Conservation (phyloP, 169 alveolate species). For the Plasmodium inui region DNA sequence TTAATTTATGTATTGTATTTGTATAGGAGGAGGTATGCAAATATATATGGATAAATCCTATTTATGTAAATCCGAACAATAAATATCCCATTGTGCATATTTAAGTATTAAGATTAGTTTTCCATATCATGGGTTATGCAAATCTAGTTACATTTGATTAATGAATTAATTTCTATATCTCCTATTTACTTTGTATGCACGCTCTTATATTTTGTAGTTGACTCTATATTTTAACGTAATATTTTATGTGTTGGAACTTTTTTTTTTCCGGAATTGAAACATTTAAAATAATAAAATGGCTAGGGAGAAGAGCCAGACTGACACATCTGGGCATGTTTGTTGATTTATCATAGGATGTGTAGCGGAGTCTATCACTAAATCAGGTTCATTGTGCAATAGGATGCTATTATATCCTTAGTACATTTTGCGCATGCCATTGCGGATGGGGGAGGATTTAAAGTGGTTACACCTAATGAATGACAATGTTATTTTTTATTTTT, state of each 20-base stretch:
- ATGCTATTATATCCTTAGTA: too few relatives aligned
- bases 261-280: not conserved
- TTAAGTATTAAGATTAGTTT: not conserved
- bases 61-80: not conserved
- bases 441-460: too few relatives aligned
- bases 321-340: too few relatives aligned
- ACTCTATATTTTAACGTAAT: not conserved
- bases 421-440: too few relatives aligned
- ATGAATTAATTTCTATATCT: not conserved
- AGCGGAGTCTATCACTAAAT: too few relatives aligned
- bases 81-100: not conserved
- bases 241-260: not conserved
- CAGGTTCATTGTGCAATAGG: too few relatives aligned
- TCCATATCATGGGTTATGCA: not conserved
- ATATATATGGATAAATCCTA: not conserved
- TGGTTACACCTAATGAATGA: too few relatives aligned
- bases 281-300: not conserved
- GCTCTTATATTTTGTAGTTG: not conserved
- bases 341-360: too few relatives aligned
- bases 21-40: not conserved
- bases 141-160: not conserved
- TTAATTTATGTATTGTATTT: constrained; percentile 1
- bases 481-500: too few relatives aligned
- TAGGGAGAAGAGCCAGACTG: too few relatives aligned
- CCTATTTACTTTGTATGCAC: not conserved